A percentile compares a stretch with the other conserved stretches of the same genome.
These are phyloP conservation scores for Hygrophoropsis aurantiaca DNA, from an alignment of 768 basidiomycete genomes.

Conservation along the genomic window DNA sequence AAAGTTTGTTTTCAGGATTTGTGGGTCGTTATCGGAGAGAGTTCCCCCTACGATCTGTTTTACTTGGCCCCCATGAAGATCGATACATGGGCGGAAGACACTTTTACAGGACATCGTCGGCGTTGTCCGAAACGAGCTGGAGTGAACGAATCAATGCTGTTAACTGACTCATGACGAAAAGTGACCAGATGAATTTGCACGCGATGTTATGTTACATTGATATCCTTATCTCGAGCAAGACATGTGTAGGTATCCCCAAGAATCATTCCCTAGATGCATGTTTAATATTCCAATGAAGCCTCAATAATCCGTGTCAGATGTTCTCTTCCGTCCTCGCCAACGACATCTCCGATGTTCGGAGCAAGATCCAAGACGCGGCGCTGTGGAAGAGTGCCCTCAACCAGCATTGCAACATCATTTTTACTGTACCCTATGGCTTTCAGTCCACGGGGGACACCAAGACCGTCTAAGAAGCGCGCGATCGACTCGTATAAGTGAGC, in stretches of 20 bases:
- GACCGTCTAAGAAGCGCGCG: slow-evolving; percentile 80
- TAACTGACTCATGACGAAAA: not conserved
- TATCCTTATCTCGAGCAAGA: no score
- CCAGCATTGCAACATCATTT: slow-evolving; percentile 69
- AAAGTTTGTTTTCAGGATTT: slow-evolving; percentile 81
- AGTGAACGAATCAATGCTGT: no score
- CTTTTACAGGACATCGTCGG: slow-evolving; percentile 32
- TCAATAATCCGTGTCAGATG: slow-evolving; percentile 83
- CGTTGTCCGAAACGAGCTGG: not conserved
- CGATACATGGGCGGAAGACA: slow-evolving; percentile 91
- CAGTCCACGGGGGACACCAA: slow-evolving; percentile 85
- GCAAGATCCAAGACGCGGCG: slow-evolving; percentile 90
- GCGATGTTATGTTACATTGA: no score
- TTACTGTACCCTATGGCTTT: slow-evolving; percentile 76
- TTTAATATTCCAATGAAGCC: slow-evolving; percentile 73
- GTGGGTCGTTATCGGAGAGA: slow-evolving; percentile 65
- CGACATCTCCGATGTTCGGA: slow-evolving; percentile 82
- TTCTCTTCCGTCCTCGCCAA: slow-evolving; percentile 79
- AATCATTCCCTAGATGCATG: not conserved
- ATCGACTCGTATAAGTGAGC: slow-evolving; percentile 81
- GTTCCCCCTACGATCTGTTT: slow-evolving; percentile 99
- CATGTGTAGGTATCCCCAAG: no score
- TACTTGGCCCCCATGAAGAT: slow-evolving; percentile 92
- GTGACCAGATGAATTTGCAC: no score
- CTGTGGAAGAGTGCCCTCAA: slow-evolving; percentile 92